Evolutionary conservation across 2,329 filamentous ascomycete genomes (phyloP), one percentile per base, ranked within the genome.

Genomic region (Tolypocladium tropicale): DNA sequence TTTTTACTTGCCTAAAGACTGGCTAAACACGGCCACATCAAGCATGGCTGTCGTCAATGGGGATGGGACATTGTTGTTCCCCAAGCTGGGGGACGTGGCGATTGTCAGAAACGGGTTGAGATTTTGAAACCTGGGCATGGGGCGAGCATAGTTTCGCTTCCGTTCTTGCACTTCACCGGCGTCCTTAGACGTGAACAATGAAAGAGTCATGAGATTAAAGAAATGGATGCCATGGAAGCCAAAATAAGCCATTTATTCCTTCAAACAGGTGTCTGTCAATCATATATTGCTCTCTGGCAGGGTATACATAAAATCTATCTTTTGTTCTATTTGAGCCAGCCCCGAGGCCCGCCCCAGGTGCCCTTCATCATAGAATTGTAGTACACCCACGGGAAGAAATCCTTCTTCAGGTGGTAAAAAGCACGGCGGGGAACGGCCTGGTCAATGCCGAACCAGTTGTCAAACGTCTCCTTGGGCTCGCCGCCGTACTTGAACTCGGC

Each of bases 311-410:
- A 28, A 7, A 3, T 43, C 21, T 18, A 28, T 10, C 14, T 9
- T 18, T 28, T 2, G 5, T 28, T 6, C 23, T 46, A 46, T 2
- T 28, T 46, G 23, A 46, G 25, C 41, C 41, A 46, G 23, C 41
- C 41, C 23, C 43, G 23, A 18, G 43, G 43, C 14, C 82, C 82
- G 25, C 72, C 81, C 82, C 83, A 85, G 9, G 74, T 80, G 6
- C 82, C 83, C 69, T 82, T 84, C 7, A 85, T 76, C 76, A 84
- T 78, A 39, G 74, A 76, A 39, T 79, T 76, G 54, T 74, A 77
- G 68, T 85, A 85, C 3, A 86, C 82, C 82, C 82, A 85, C 0
- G 83, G 83, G 68, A 86, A 86, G 62, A 86, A 86, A 63, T 85
- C 78, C 70, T 83, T 85, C 73, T 86, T 86, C 49, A 86, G 61